Percentiles rank a stretch among this genome's conserved stretches.
phyloP scores from a whole-genome alignment of 2,329 filamentous ascomycete species.

The Colletotrichum sidae region DNA sequence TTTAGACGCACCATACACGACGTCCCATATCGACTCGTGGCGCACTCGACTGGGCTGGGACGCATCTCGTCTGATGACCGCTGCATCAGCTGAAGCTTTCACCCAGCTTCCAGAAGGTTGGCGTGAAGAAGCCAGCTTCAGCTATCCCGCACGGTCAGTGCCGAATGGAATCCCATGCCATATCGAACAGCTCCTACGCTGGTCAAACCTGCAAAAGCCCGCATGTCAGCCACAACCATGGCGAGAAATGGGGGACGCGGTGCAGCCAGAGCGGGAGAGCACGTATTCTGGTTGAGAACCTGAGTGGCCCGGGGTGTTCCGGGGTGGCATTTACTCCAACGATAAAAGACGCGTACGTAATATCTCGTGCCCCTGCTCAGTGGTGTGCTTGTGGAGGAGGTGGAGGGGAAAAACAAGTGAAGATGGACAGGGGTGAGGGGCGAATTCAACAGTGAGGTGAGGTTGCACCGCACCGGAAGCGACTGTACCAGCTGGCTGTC shows the following conservation, averaged over 20 bases:
- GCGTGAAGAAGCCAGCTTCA: too few species aligned
- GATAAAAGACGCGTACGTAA: conserved; percentile 26
- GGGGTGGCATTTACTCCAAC: too few species aligned
- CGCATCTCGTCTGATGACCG: not conserved
- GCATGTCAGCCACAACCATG: conserved; percentile 25
- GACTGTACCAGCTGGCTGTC: too few species aligned
- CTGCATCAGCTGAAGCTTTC: conserved; percentile 5
- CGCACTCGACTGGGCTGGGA: not conserved
- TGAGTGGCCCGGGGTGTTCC: too few species aligned
- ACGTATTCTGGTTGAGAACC: not conserved
- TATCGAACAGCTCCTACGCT: conserved; percentile 21
- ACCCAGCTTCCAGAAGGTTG: not conserved
- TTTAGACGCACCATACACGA: conserved; percentile 10
- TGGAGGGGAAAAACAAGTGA: too few species aligned
- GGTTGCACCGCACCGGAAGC: too few species aligned
- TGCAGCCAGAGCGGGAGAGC: not conserved
- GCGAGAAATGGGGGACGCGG: not conserved
- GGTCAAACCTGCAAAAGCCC: conserved; percentile 15
- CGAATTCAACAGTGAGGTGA: too few species aligned
- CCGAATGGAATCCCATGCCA: conserved; percentile 1
- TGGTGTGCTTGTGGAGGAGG: too few species aligned
- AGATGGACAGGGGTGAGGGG: too few species aligned
- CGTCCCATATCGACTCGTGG: conserved; percentile 3
- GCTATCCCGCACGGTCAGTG: not conserved
- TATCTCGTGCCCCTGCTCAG: conserved; percentile 13